phyloP scores from a whole-genome alignment of 148 eudicot genomes.

The Rheum nobile region DNA sequence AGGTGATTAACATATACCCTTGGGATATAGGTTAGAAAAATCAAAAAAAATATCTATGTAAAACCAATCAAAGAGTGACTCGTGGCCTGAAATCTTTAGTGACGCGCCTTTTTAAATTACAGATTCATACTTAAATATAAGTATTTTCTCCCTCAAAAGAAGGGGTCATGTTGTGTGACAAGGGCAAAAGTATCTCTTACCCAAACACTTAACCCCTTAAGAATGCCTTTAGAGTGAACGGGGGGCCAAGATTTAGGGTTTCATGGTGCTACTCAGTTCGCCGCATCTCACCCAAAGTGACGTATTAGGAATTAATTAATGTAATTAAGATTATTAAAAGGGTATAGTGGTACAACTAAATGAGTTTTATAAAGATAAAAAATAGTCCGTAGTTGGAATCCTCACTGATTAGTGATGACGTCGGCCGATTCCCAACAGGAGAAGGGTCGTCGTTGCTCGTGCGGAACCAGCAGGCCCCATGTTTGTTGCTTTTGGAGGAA shows the following conservation, averaged over 20 bases:
- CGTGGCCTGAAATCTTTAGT: background rate
- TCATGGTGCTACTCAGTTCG: background rate
- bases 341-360: background rate
- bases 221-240: background rate
- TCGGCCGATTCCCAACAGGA: background rate
- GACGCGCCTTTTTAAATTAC: background rate
- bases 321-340: background rate
- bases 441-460: constrained; percentile 7
- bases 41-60: background rate
- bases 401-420: constrained; percentile 3
- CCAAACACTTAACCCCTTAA: constrained; percentile 1
- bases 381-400: background rate
- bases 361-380: background rate
- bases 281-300: background rate
- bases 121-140: background rate
- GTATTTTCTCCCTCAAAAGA: background rate
- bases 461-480: constrained; percentile 9
- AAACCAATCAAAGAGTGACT: background rate
- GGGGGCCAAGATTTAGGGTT: background rate
- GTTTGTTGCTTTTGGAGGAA: constrained; percentile 7
- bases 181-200: background rate
- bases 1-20: no score
- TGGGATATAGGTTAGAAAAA: no score
- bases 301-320: background rate
- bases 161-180: background rate